Percentiles rank a stretch among this genome's conserved stretches.
Conservation (phyloP, 805 yeast genomes). For the Sugiyamaella qingdaonensis region DNA sequence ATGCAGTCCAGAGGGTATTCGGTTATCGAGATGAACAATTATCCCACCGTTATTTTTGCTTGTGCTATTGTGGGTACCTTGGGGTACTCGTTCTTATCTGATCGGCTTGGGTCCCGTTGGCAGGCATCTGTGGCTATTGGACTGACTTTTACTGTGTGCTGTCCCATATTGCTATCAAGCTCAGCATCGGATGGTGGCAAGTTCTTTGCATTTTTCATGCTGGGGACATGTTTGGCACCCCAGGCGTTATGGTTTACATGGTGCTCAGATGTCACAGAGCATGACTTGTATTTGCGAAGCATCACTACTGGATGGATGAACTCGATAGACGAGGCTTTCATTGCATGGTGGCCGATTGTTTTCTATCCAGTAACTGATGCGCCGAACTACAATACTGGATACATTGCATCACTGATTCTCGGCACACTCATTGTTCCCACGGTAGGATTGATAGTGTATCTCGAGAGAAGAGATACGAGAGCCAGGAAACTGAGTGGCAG, state of each 20-base stretch:
- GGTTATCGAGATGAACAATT: conserved; percentile 13
- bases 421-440: conserved; percentile 19
- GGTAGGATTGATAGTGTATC: conserved; percentile 13
- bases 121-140: conserved; percentile 18
- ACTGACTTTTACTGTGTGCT: conserved; percentile 16
- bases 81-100: conserved; percentile 14
- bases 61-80: conserved; percentile 11
- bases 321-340: conserved; percentile 17
- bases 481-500: neutral
- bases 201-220: conserved; percentile 15
- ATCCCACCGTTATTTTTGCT: conserved; percentile 17
- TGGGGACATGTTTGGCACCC: conserved; percentile 16
- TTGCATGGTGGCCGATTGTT: conserved; percentile 19
- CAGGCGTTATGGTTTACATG: conserved; percentile 19
- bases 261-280: conserved; percentile 15
- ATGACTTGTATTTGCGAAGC: conserved; percentile 17
- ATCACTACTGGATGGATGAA: conserved; percentile 19
- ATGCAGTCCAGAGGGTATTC: conserved; percentile 15
- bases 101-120: conserved; percentile 14
- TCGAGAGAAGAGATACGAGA: conserved; percentile 12
- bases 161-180: conserved; percentile 12
- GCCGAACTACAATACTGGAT: conserved; percentile 13
- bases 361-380: conserved; percentile 18
- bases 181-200: conserved; percentile 14
- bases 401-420: conserved; percentile 11